A percentile compares a stretch with the other conserved stretches of the same genome.
These are phyloP conservation scores for Corynespora cassiicola DNA, from an alignment of 2,329 filamentous ascomycete genomes.

Conservation along the genomic window DNA sequence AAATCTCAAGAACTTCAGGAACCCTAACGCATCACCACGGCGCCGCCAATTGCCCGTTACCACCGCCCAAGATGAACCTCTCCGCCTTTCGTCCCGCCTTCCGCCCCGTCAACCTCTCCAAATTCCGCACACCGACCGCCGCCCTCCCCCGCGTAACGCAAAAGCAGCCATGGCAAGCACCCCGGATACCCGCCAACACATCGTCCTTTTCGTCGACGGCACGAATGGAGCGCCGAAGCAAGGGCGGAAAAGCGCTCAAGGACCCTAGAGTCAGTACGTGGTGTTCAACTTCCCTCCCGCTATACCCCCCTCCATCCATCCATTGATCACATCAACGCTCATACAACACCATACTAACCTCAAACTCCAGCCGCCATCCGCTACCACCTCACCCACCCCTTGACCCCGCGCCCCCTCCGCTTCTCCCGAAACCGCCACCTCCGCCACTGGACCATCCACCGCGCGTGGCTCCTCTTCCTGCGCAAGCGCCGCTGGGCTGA, in stretches of 20 bases:
- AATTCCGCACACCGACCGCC: constrained; percentile 15
- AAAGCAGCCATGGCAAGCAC: constrained; percentile 17
- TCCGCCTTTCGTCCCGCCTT: constrained; percentile 30
- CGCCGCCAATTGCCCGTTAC: too few species aligned
- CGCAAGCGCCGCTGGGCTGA: constrained; percentile 69
- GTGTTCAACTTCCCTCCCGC: not conserved
- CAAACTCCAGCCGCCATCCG: constrained; percentile 64
- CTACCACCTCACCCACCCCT: constrained; percentile 73
- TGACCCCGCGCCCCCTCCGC: constrained; percentile 77
- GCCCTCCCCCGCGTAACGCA: constrained; percentile 15
- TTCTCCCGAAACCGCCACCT: constrained; percentile 87
- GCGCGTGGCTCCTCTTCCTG: constrained; percentile 86
- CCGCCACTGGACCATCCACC: constrained; percentile 98
- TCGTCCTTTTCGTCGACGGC: constrained; percentile 39
- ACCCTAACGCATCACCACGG: too few species aligned
- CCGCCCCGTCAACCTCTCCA: constrained; percentile 18
- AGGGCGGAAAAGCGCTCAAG: constrained; percentile 22
- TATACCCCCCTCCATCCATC: not conserved
- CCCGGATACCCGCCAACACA: constrained; percentile 15
- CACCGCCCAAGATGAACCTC: constrained; percentile 32
- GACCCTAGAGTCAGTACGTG: constrained; percentile 43
- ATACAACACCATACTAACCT: constrained; percentile 4
- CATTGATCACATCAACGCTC: not conserved
- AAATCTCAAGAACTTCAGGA: too few species aligned
- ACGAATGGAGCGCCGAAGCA: constrained; percentile 31